Conservation (phyloP, 2,329 filamentous ascomycete species). For the Colletotrichum plurivorum region DNA sequence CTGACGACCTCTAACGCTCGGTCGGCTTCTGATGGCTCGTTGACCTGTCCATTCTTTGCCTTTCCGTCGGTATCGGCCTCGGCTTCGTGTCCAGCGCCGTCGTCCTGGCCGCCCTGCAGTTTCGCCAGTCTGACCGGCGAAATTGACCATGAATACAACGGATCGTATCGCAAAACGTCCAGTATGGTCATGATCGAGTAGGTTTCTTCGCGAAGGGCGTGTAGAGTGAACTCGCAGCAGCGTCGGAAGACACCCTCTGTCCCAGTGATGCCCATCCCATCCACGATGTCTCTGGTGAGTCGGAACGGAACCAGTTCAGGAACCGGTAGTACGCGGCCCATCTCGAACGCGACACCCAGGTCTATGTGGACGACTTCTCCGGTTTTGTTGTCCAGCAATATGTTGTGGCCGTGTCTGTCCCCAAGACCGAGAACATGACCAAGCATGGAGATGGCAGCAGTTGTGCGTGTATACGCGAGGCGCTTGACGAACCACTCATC, state of each 20-base stretch:
- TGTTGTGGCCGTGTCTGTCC: constrained; percentile 97
- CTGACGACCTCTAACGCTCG: constrained; percentile 92
- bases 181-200: constrained; percentile 99
- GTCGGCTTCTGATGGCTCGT: constrained; percentile 83
- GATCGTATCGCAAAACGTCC: constrained; percentile 98
- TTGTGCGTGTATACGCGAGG: constrained; percentile 92
- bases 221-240: constrained; percentile 98
- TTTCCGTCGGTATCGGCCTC: constrained; percentile 57
- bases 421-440: constrained; percentile 94
- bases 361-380: constrained; percentile 98
- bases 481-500: constrained; percentile 96
- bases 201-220: constrained; percentile 93
- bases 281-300: constrained; percentile 92
- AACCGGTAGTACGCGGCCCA: constrained; percentile 93
- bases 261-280: constrained; percentile 95
- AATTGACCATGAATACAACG: constrained; percentile 94
- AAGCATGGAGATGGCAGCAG: constrained; percentile 94
- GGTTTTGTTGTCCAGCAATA: constrained; percentile 88
- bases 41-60: constrained; percentile 59
- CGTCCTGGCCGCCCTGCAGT: constrained; percentile 72
- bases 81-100: constrained; percentile 51
- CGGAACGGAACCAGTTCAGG: constrained; percentile 97
- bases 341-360: constrained; percentile 96
- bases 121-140: constrained; percentile 78
- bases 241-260: constrained; percentile 96